Evolutionary conservation across 257 asterid species (phyloP).

Genomic region (Knoxia roxburghii): DNA sequence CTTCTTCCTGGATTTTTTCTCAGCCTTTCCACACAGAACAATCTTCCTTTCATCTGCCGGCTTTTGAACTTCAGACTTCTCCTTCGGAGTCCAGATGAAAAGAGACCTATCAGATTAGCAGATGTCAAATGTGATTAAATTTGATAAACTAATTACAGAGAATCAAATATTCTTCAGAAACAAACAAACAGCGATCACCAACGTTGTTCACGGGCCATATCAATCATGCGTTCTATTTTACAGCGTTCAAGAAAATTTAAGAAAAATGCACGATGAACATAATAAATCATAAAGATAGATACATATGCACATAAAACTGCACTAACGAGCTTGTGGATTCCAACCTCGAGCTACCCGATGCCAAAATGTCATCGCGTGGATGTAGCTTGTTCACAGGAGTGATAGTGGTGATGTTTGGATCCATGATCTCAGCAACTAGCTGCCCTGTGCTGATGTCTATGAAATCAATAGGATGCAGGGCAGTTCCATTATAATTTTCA

Average conservation of each 20-base stretch:
- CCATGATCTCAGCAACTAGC: constrained; percentile 84
- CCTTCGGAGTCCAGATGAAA: constrained; percentile 84
- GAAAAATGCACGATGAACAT: not conserved
- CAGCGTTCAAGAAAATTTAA: not conserved
- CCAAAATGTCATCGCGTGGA: constrained; percentile 87
- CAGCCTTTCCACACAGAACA: constrained; percentile 51
- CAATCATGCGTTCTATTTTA: not conserved
- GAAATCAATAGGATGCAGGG: constrained; percentile 93
- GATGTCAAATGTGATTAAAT: not conserved
- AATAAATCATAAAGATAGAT: not conserved
- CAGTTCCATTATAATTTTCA: constrained; percentile 80
- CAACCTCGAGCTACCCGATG: constrained; percentile 95
- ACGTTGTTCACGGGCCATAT: not conserved
- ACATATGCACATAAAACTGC: not conserved
- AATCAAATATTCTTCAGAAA: not conserved
- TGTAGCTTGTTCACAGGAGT: constrained; percentile 94
- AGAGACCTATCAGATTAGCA: constrained; percentile 48
- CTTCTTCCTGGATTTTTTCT: constrained; percentile 39
- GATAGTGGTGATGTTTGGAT: constrained; percentile 89
- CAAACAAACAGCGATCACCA: not conserved
- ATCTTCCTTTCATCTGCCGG: constrained; percentile 41
- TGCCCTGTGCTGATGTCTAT: constrained; percentile 78
- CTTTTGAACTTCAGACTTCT: constrained; percentile 34
- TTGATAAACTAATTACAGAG: not conserved
- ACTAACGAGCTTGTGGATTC: constrained; percentile 12